Evolutionary conservation across 768 basidiomycete species (phyloP), one percentile per base, ranked within the genome.

Genomic region (Leccinum ochraceum): DNA sequence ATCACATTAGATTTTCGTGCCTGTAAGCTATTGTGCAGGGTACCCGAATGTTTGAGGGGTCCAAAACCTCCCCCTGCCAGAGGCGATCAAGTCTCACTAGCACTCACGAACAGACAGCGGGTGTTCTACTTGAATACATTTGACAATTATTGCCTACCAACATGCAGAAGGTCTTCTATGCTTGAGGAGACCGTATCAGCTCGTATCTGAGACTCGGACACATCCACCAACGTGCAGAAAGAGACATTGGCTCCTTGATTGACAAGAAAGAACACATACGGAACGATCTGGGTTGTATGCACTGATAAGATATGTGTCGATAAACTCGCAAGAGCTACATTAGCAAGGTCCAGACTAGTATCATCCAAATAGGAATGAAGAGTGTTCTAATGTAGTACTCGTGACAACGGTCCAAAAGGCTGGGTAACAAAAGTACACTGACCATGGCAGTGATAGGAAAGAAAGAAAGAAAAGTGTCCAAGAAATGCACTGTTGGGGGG

Each of bases 261-360:
- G 36, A 37, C 36, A 20, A 20, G 10, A 44, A n/a, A 20, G 5
- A 44, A 11, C 5, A 20, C n/a, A 5, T 20, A 44, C 10, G 44
- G 44, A 44, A 44, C n/a, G 10, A 44, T n/a, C 44, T 44, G n/a
- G 44, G 44, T 44, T 11, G 9, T n/a, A 42, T 42, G 39, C 4
- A 42, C 39, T 17, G 17, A n/a, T 42, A n/a, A n/a, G 39, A 42
- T 42, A 42, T 1, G 39, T 42, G 17, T 42, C n/a, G 48, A 54
- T 50, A 57, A 56, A 57, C 17, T 3, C 14, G 55, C 44, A 4
- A 51, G 16, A 26, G 50, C 50, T 60, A 61, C 57, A 61, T 56
- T 64, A 69, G 56, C 44, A 59, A 50, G 20, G 62, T 58, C 51
- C 53, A 14, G 30, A 30, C 30, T 30, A 9, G 52, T 63, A 56